These are phyloP conservation scores for Arachnopeziza araneosa DNA, from an alignment of 2,329 filamentous ascomycete genomes.

Conservation along the genomic window DNA sequence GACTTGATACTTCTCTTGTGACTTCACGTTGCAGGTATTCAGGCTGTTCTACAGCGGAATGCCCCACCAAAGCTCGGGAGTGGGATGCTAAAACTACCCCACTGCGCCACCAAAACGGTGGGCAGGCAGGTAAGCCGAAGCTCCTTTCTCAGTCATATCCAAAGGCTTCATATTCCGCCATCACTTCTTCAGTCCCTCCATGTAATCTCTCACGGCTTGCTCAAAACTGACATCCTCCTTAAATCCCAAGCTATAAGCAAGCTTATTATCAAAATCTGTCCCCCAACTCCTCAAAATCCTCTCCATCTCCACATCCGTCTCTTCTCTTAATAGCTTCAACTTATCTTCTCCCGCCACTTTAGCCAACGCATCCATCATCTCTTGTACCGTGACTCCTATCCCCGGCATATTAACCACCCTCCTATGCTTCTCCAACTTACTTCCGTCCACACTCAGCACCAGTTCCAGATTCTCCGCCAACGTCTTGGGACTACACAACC, in stretches of 20 bases:
- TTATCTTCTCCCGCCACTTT: constrained; percentile 50
- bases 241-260: constrained; percentile 46
- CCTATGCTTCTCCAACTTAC: constrained; percentile 39
- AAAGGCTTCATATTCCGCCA: neutral
- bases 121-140: constrained; percentile 7
- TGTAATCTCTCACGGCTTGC: constrained; percentile 50
- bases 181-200: constrained; percentile 16
- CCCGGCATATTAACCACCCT: constrained; percentile 55
- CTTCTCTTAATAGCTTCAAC: constrained; percentile 47
- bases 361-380: constrained; percentile 53
- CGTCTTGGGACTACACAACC: constrained; percentile 47
- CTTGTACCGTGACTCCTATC: constrained; percentile 50
- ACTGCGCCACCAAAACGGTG: neutral
- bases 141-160: neutral
- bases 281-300: constrained; percentile 56
- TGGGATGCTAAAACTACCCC: constrained; percentile 7
- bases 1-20: neutral
- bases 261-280: constrained; percentile 47
- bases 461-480: constrained; percentile 50
- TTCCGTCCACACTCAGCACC: constrained; percentile 35
- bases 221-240: constrained; percentile 47
- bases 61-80: neutral
- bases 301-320: constrained; percentile 48
- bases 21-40: neutral
- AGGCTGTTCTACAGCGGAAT: neutral